A percentile compares a stretch with the other conserved stretches of the same genome.
Evolutionary conservation across 768 basidiomycete genomes (phyloP).

Genomic region (Russula emetica): DNA sequence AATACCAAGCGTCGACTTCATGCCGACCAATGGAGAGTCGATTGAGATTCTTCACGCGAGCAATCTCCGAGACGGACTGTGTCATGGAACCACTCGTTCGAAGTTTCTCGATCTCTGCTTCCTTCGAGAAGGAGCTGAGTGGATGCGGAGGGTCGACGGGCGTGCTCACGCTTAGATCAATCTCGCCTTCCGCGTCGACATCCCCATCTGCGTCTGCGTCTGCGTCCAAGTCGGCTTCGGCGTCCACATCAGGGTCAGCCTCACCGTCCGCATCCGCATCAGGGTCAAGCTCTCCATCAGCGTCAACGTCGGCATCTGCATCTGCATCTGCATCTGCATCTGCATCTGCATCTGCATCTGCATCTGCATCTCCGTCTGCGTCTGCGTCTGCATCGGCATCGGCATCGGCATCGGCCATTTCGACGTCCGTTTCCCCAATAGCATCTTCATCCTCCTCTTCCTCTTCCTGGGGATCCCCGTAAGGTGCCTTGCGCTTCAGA

Average conservation of each 20-base stretch:
- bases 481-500: constrained; percentile 64
- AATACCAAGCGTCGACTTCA: constrained; percentile 99
- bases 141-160: constrained; percentile 51
- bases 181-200: constrained; percentile 69
- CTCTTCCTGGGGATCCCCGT: constrained; percentile 61
- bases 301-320: constrained; percentile 27
- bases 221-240: constrained; percentile 42
- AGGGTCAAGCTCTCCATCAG: constrained; percentile 30
- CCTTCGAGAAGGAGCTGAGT: constrained; percentile 78
- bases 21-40: constrained; percentile 92
- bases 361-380: constrained; percentile 37
- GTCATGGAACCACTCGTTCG: constrained; percentile 99
- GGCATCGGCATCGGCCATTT: constrained; percentile 57
- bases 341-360: constrained; percentile 32
- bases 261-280: constrained; percentile 55
- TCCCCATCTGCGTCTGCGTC: constrained; percentile 51
- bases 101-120: constrained; percentile 97
- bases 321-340: constrained; percentile 39
- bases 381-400: constrained; percentile 46
- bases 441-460: constrained; percentile 49
- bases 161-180: constrained; percentile 54
- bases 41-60: constrained; percentile 97
- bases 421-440: constrained; percentile 23
- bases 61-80: constrained; percentile 95
- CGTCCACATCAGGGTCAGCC: constrained; percentile 47